Conservation (phyloP, 495 filamentous ascomycete species). For the Aspergillus egyptiacus region DNA sequence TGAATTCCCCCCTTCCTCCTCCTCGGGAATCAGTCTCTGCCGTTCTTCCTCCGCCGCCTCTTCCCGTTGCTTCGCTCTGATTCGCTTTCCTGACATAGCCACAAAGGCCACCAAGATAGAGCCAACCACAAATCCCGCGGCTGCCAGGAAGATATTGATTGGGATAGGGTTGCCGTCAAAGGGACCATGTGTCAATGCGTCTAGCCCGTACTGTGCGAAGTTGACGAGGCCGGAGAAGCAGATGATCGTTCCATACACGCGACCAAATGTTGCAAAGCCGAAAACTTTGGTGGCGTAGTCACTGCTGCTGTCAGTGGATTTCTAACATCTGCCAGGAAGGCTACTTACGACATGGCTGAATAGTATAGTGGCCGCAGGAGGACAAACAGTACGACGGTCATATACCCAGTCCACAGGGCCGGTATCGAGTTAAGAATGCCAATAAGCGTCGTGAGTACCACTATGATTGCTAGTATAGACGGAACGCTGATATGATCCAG, state of each 20-base stretch:
- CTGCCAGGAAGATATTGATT: constrained; percentile 65
- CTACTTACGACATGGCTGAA: constrained; percentile 47
- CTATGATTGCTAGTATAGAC: constrained; percentile 62
- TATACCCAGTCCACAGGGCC: constrained; percentile 64
- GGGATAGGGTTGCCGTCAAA: constrained; percentile 71
- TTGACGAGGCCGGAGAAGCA: constrained; percentile 81
- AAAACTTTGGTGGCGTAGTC: constrained; percentile 95
- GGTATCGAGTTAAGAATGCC: constrained; percentile 75
- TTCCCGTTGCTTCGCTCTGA: constrained; percentile 14
- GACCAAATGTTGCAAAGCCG: constrained; percentile 87
- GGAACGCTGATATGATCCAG: constrained; percentile 67
- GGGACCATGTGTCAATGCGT: constrained; percentile 67
- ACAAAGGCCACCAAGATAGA: constrained; percentile 55
- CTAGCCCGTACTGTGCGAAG: constrained; percentile 75
- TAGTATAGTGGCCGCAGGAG: constrained; percentile 46
- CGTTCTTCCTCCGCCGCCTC: constrained; percentile 25
- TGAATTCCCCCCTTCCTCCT: constrained; percentile 22
- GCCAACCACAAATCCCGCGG: constrained; percentile 57
- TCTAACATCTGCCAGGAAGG: neutral
- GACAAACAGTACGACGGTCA: constrained; percentile 71
- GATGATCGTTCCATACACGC: constrained; percentile 87
- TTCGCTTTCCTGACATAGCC: constrained; percentile 23
- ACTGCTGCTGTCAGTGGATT: constrained; percentile 30
- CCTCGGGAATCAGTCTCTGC: constrained; percentile 30
- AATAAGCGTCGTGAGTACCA: constrained; percentile 65